Evolutionary conservation across 1,284 basidiomycete species (phyloP).

Genomic region (Microbotryomycetes sp.): DNA sequence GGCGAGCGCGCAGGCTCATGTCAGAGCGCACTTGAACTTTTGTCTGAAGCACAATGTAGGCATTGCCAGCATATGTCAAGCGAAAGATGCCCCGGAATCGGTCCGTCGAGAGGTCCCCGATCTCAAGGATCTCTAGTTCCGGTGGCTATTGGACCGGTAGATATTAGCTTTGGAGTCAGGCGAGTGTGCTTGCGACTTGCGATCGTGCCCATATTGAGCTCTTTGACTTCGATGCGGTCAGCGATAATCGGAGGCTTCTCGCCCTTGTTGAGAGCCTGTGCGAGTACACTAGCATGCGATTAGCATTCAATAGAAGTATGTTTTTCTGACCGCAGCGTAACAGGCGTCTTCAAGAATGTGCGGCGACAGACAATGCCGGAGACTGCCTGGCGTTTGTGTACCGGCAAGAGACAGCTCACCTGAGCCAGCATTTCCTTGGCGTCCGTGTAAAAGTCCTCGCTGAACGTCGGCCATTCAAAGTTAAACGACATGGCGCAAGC

Average conservation of each 20-base stretch:
- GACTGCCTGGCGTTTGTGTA: too few relatives aligned
- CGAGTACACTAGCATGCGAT: not conserved
- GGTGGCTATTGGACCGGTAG: slow-evolving; percentile 63
- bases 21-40: slow-evolving; percentile 71
- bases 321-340: too few relatives aligned
- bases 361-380: not conserved
- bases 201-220: slow-evolving; percentile 96
- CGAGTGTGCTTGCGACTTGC: slow-evolving; percentile 46
- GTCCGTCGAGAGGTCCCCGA: slow-evolving; percentile 90
- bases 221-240: slow-evolving; percentile 93
- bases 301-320: not conserved
- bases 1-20: slow-evolving; percentile 7
- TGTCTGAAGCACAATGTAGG: slow-evolving; percentile 88
- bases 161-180: too few relatives aligned
- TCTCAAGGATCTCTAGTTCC: slow-evolving; percentile 93
- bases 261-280: slow-evolving; percentile 84
- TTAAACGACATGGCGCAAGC: slow-evolving; percentile 82
- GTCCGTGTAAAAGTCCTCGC: slow-evolving; percentile 85
- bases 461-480: slow-evolving; percentile 96
- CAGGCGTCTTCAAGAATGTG: too few relatives aligned
- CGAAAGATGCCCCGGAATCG: slow-evolving; percentile 95
- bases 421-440: slow-evolving; percentile 86
- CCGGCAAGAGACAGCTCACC: slow-evolving; percentile 13
- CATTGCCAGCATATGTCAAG: slow-evolving; percentile 91
- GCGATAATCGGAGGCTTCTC: slow-evolving; percentile 97